These are phyloP conservation scores for Pilobolus umbonatus DNA, from an alignment of 192 early-diverging fungal genomes.

Conservation along the genomic window DNA sequence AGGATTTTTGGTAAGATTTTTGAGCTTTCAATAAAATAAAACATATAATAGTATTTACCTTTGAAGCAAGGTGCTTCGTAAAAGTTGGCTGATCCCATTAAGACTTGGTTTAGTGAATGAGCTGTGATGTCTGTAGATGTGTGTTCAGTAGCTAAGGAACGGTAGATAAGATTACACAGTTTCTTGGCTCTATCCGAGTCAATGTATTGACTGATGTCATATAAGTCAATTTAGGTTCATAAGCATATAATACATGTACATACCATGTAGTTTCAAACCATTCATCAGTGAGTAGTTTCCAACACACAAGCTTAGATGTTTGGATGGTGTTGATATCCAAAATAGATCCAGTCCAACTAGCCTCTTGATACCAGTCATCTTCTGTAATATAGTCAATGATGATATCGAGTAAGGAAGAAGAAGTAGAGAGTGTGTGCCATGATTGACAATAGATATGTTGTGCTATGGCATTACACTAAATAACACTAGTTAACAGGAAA, in stretches of 20 bases:
- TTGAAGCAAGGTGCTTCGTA: slow-evolving; percentile 41
- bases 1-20: no score
- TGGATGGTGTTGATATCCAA: background rate
- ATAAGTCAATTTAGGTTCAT: no score
- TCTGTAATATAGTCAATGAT: background rate
- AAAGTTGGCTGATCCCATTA: slow-evolving; percentile 43
- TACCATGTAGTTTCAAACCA: slow-evolving; percentile 45
- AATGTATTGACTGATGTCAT: slow-evolving; percentile 35
- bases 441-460: slow-evolving; percentile 22
- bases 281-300: slow-evolving; percentile 47
- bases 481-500: no score
- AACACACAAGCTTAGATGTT: slow-evolving; percentile 32
- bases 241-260: no score
- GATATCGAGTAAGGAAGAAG: background rate
- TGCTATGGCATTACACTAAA: slow-evolving; percentile 18
- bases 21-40: background rate
- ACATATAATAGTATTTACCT: slow-evolving; percentile 10
- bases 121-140: slow-evolving; percentile 15
- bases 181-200: slow-evolving; percentile 25
- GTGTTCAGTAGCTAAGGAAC: slow-evolving; percentile 16
- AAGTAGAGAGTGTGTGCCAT: background rate
- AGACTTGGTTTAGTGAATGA: slow-evolving; percentile 29
- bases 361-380: background rate
- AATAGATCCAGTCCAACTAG: slow-evolving; percentile 14
- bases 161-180: slow-evolving; percentile 22